These are phyloP conservation scores for Quercus tomentella DNA, from an alignment of 331 rosid genomes.

Conservation along the genomic window DNA sequence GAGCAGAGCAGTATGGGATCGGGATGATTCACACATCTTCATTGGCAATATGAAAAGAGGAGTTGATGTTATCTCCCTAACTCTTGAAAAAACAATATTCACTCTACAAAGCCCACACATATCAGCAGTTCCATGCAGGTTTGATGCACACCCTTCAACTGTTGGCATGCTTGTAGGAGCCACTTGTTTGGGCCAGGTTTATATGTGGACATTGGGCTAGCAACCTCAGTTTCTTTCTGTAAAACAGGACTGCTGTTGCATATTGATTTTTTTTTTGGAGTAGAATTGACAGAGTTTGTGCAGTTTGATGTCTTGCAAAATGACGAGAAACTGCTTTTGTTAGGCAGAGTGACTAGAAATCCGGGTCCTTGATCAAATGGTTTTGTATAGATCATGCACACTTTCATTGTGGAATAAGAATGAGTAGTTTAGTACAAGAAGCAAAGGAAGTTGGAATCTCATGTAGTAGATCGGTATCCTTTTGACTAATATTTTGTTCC, in stretches of 20 bases:
- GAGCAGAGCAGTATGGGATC: constrained; percentile 76
- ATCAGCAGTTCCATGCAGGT: constrained; percentile 80
- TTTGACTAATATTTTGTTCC: constrained; percentile 18
- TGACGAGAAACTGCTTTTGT: background rate
- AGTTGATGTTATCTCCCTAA: constrained; percentile 50
- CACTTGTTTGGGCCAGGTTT: constrained; percentile 84
- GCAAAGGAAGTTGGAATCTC: constrained; percentile 13
- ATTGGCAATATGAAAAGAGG: too few species aligned
- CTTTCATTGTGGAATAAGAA: too few species aligned
- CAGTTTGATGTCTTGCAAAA: background rate
- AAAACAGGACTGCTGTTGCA: background rate
- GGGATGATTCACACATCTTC: too few species aligned
- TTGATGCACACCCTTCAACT: constrained; percentile 47
- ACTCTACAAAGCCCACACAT: constrained; percentile 60
- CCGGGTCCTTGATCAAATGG: too few species aligned
- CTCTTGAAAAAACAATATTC: constrained; percentile 27
- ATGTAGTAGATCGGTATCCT: constrained; percentile 12
- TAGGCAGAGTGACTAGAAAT: background rate
- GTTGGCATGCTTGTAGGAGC: constrained; percentile 83
- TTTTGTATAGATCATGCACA: too few species aligned
- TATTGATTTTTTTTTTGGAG: background rate
- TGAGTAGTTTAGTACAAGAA: too few species aligned
- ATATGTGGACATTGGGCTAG: constrained; percentile 54
- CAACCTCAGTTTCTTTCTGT: background rate
- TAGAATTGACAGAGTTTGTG: background rate